Percentiles rank a stretch among this genome's conserved stretches.
Conservation (phyloP, 345 rosid species). For the Excoecaria agallocha region DNA sequence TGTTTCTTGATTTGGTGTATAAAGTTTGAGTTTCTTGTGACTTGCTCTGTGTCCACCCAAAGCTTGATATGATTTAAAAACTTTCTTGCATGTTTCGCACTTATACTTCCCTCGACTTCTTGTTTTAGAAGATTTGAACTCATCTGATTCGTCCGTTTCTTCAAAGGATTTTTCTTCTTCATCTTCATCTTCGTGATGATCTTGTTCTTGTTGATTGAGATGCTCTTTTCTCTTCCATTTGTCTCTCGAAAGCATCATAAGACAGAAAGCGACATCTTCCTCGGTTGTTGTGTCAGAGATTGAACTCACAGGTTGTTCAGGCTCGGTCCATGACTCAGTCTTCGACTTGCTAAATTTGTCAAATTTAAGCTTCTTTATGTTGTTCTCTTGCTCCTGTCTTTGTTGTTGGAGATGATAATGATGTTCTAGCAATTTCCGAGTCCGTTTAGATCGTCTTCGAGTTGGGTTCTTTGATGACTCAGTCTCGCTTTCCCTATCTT, state of each 20-base stretch:
- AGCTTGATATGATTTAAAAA: constrained; percentile 88
- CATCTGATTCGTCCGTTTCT: constrained; percentile 45
- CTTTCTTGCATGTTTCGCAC: constrained; percentile 81
- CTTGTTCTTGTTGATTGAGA: constrained; percentile 11
- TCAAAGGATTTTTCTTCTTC: constrained; percentile 38
- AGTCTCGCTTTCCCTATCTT: constrained; percentile 76
- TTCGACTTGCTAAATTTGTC: constrained; percentile 8
- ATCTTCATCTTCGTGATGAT: constrained; percentile 17
- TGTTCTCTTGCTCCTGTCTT: constrained; percentile 27
- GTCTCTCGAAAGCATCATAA: constrained; percentile 88
- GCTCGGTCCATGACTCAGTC: constrained; percentile 36
- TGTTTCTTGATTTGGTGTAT: constrained; percentile 24
- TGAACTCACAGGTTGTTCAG: constrained; percentile 71
- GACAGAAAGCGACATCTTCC: constrained; percentile 89
- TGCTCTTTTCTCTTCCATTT: constrained; percentile 54
- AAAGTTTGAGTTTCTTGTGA: constrained; percentile 61
- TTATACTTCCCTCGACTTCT: constrained; percentile 53
- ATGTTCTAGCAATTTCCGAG: constrained; percentile 30
- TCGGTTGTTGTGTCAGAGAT: constrained; percentile 74
- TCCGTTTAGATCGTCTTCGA: constrained; percentile 63
- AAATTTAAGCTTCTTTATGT: constrained; percentile 9
- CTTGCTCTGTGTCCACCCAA: constrained; percentile 93
- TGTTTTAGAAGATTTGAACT: constrained; percentile 27
- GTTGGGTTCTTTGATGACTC: constrained; percentile 69
- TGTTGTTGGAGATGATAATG: constrained; percentile 11